Evolutionary conservation across 495 filamentous ascomycete species (phyloP), one percentile per base, ranked within the genome.

Genomic region (Cercophora newfieldiana): DNA sequence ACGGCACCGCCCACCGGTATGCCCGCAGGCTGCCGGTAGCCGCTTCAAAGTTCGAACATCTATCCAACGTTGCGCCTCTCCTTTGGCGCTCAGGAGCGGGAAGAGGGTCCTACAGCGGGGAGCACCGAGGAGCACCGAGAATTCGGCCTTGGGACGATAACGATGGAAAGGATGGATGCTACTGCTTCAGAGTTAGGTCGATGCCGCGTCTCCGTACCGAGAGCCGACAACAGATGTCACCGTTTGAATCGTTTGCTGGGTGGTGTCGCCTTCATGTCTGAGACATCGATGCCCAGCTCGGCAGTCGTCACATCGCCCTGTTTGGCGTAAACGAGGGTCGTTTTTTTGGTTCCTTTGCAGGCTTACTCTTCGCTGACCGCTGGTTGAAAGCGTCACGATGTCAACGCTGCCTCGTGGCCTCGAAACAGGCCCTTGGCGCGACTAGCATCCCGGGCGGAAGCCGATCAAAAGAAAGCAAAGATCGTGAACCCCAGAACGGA

Each of bases 11-110:
- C 54, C 24, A 1, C 54, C 54, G 50, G 50, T 53, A 24, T 18
- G 54, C 19, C 54, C 54, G 54, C 54, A 26, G 29, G 25, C 54
- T 57, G 54, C 54, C 25, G 54, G 16, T 18, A 57, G 24, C 22
- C 16, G 54, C 54, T 28, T 57, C 54, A 8, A 26, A 30, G 4
- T 6, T 3, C 26, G n/a, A n/a, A n/a, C n/a, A n/a, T 26, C 21
- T 7, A 24, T 7, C 5, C 2, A 53, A n/a, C n/a, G n/a, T n/a
- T n/a, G n/a, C n/a, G 24, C 10, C 50, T 14, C 19, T 53, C 10
- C 6, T 19, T 19, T 24, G 19, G 50, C 50, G 19, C n/a, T 53
- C n/a, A n/a, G n/a, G 50, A 10, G 50, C n/a, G 14, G 50, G 24
- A 53, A 7, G 21, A 24, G 50, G 50, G 50, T n/a, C 25, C 21